phyloP scores from a whole-genome alignment of 2,329 filamentous ascomycete species.

The Colletotrichum sansevieriae region DNA sequence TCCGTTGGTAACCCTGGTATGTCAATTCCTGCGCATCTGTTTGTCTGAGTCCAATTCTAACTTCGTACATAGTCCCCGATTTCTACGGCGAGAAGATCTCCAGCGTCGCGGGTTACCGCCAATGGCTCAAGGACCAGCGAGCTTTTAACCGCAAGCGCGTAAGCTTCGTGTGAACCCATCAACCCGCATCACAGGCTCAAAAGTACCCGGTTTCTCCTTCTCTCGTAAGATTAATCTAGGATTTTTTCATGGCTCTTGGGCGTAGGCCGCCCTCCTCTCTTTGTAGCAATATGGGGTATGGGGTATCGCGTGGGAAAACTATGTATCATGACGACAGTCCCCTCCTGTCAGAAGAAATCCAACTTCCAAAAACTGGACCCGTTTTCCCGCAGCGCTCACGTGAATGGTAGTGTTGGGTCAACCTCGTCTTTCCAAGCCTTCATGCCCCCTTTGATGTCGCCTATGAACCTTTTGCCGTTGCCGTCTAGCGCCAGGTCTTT shows the following conservation, averaged over 20 bases:
- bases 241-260: conserved; percentile 33
- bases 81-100: conserved; percentile 99
- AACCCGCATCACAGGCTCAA: not conserved
- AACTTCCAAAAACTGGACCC: not conserved
- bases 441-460: conserved; percentile 80
- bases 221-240: conserved; percentile 30
- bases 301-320: conserved; percentile 36
- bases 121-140: conserved; percentile 97
- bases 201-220: conserved; percentile 25
- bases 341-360: conserved; percentile 46
- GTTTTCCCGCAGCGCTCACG: conserved; percentile 50
- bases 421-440: conserved; percentile 79
- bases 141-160: conserved; percentile 94
- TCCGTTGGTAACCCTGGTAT: conserved; percentile 87
- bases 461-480: conserved; percentile 70
- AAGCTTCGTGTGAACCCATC: conserved; percentile 65
- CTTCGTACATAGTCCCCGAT: conserved; percentile 75
- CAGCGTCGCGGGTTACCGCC: conserved; percentile 89
- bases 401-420: conserved; percentile 69
- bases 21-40: conserved; percentile 33
- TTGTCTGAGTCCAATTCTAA: not conserved
- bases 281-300: conserved; percentile 33
- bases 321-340: conserved; percentile 45
- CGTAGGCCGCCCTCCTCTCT: conserved; percentile 31
- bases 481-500: conserved; percentile 70